Conservation (phyloP, 768 basidiomycete species). For the Obba rivulosa region DNA sequence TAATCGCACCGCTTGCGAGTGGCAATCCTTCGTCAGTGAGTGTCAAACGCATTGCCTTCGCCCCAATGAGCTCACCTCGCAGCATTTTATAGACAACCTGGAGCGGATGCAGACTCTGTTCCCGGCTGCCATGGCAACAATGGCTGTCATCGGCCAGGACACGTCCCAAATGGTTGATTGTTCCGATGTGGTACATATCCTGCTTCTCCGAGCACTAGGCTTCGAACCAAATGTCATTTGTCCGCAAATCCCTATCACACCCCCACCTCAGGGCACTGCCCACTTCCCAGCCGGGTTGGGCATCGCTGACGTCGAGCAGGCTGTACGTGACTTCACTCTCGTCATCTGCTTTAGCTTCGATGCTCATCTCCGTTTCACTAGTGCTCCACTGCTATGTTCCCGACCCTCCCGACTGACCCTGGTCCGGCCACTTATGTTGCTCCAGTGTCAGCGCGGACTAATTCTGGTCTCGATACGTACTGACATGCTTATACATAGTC, state of each 20-base stretch:
- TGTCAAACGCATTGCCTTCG: neutral
- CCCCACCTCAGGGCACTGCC: slow-evolving; percentile 1
- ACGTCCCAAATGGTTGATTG: slow-evolving; percentile 2
- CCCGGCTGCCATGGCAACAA: slow-evolving; percentile 20
- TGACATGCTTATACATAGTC: too few relatives aligned
- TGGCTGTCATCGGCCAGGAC: slow-evolving; percentile 25
- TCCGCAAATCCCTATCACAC: slow-evolving; percentile 2
- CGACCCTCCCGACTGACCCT: slow-evolving; percentile 6
- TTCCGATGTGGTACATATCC: slow-evolving; percentile 3
- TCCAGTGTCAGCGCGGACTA: slow-evolving; percentile 1
- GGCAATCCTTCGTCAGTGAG: slow-evolving; percentile 7
- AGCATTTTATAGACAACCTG: slow-evolving; percentile 16
- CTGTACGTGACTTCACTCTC: neutral
- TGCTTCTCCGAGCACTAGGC: too few relatives aligned
- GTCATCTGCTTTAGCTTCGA: neutral
- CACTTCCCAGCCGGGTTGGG: slow-evolving; percentile 7
- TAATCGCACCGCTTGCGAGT: slow-evolving; percentile 6
- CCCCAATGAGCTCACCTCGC: too few relatives aligned
- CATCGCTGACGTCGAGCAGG: slow-evolving; percentile 7
- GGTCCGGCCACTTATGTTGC: slow-evolving; percentile 6
- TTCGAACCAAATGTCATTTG: too few relatives aligned
- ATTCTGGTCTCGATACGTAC: too few relatives aligned
- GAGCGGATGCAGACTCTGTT: slow-evolving; percentile 17
- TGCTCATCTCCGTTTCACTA: neutral
- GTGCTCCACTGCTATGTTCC: slow-evolving; percentile 7